Evolutionary conservation across 345 rosid species (phyloP).

Genomic region (Hibiscus tridactylites): DNA sequence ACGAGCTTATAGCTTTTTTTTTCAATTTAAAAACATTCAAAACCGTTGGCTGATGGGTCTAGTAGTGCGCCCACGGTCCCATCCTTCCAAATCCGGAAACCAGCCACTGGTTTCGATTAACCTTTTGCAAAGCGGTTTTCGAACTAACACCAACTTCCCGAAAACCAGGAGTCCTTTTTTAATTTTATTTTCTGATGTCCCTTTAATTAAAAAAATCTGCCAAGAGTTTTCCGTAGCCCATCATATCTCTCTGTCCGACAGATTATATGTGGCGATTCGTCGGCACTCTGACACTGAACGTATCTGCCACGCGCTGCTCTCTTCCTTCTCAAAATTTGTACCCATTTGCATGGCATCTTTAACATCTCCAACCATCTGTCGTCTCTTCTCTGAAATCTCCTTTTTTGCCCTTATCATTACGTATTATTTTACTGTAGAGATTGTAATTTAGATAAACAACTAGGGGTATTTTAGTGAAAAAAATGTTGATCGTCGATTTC

Average conservation of each 20-base stretch:
- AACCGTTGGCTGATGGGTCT: conserved; percentile 32
- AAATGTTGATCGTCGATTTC: conserved; percentile 6
- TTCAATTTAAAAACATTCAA: background rate
- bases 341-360: conserved; percentile 39
- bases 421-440: too few species aligned
- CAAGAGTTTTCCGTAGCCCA: conserved; percentile 22
- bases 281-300: conserved; percentile 46
- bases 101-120: conserved; percentile 18
- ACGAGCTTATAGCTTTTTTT: background rate
- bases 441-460: background rate
- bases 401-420: conserved; percentile 1
- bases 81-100: conserved; percentile 29
- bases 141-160: conserved; percentile 37
- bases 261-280: conserved; percentile 73
- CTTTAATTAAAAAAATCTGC: background rate
- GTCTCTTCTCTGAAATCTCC: background rate
- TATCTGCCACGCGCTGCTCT: background rate
- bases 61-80: conserved; percentile 43
- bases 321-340: conserved; percentile 11
- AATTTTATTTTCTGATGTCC: background rate
- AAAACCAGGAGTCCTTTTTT: conserved; percentile 35
- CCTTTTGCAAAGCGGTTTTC: conserved; percentile 19
- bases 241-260: background rate
- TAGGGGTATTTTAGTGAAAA: background rate
- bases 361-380: conserved; percentile 14